Conservation (phyloP, 768 basidiomycete species). For the Albatrellus ellisii region DNA sequence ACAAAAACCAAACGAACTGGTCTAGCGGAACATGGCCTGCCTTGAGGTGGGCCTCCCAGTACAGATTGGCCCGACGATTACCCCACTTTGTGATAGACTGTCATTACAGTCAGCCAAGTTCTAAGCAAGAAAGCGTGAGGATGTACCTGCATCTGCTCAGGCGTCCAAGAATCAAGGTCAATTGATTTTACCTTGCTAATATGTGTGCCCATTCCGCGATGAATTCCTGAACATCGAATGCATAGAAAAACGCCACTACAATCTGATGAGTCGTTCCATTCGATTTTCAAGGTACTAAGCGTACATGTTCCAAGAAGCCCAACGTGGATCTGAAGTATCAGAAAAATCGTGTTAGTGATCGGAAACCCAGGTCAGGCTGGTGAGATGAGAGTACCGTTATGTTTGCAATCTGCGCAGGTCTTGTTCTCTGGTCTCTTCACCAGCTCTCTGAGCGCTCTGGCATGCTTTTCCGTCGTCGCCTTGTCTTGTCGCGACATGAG, state of each 20-base stretch:
- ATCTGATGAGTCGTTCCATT: not conserved
- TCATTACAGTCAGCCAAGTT: not conserved
- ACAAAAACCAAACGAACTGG: conserved; percentile 48
- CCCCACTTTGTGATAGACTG: conserved; percentile 82
- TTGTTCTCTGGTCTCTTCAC: conserved; percentile 89
- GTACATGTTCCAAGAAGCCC: conserved; percentile 96
- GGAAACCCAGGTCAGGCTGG: not conserved
- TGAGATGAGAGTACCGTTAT: conserved; percentile 59
- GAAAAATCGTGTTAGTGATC: conserved; percentile 4
- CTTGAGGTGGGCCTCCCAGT: conserved; percentile 96
- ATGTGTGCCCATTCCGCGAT: conserved; percentile 96
- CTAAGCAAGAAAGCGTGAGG: conserved; percentile 2
- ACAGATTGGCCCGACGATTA: conserved; percentile 81
- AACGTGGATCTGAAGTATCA: conserved; percentile 65
- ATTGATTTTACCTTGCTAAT: conserved; percentile 96
- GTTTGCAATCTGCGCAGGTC: conserved; percentile 91
- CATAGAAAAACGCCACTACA: conserved; percentile 84
- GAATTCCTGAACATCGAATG: conserved; percentile 94
- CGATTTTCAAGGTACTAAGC: conserved; percentile 13
- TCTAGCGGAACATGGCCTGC: conserved; percentile 86
- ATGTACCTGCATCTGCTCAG: conserved; percentile 86
- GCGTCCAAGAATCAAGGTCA: conserved; percentile 95
- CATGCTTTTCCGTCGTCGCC: conserved; percentile 68
- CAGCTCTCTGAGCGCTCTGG: conserved; percentile 71
- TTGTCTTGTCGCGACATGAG: conserved; percentile 65